Base-by-base conservation (phyloP, 2,329 filamentous ascomycete species). In the Stagonosporopsis tanaceti region DNA sequence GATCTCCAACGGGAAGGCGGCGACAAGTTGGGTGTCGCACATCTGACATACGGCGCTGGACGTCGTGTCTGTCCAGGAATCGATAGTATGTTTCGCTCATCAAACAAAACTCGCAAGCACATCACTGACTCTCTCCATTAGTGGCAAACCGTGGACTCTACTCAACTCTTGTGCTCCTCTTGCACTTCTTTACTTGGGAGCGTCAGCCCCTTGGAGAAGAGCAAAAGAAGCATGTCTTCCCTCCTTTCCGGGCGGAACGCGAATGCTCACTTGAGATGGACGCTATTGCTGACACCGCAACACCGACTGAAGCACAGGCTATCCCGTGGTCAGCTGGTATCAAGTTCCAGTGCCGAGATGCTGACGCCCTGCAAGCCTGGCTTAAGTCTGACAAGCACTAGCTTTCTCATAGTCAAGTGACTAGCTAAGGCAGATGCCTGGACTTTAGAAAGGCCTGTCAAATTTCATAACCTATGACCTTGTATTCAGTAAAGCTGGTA, bases 191-290 rank as follows among this genome's bases (percentile, higher is more conserved):
- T 47, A 62, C 57, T 37, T 62, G 57, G 60, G 60, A 62, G 42
- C 60, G 60, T 14, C 60, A 62, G 32, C 60, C 60, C 3, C 60
- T 62, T 14, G 57, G 32, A 1, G 60, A 61, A 4, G 50, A 61
- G 44, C 46, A 63, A 50, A 64, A 50, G 60, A 62, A 61, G 52
- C 53, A 50, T 27, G 54, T 63, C 41, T 58, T 63, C 40, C 56
- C 62, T 83, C 57, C 57, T 17, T 62, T 62, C 47, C 60, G 60
- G 25, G 60, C 60, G 17, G 51, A 52, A 52, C 60, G 60, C 34
- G 60, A 62, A 58, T 62, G 60, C 52, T 61, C 60, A n/a, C 41
- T 62, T 24, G 57, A 60, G 27, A 61, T 62, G 60, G 53, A 62
- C 30, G 60, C 60, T n/a, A 32, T 62, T 44, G 47, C 30, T 7